Conservation (phyloP, 495 filamentous ascomycete species). For the Xylaria castorea region DNA sequence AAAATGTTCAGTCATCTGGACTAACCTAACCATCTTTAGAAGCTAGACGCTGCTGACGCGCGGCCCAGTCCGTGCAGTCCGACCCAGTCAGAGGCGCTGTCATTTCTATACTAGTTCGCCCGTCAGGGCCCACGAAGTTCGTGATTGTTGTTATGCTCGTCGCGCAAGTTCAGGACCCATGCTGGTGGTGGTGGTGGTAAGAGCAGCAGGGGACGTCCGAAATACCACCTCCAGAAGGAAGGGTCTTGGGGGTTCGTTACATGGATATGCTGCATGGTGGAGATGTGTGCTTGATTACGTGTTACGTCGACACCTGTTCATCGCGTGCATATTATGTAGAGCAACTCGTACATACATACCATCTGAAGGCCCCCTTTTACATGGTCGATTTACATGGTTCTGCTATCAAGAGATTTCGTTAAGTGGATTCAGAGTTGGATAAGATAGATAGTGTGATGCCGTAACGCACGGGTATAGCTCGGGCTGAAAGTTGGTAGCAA, state of each 20-base stretch:
- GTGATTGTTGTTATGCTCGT: neutral
- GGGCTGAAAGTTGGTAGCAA: neutral
- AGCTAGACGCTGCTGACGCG: neutral
- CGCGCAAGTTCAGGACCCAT: neutral
- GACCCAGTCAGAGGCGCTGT: neutral
- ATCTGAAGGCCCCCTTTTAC: neutral
- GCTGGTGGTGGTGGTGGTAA: neutral
- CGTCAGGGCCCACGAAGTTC: neutral
- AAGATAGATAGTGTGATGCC: neutral
- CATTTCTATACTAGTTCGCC: neutral
- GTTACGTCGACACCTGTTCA: conserved; percentile 15
- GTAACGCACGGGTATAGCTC: neutral
- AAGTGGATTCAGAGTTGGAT: neutral
- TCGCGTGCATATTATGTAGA: neutral
- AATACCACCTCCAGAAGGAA: neutral
- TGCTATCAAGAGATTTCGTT: neutral
- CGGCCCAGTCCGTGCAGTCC: neutral
- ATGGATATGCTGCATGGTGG: conserved; percentile 1
- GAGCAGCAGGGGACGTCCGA: neutral
- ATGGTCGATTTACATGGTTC: neutral
- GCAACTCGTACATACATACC: neutral
- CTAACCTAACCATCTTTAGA: conserved; percentile 10
- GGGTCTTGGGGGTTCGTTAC: neutral
- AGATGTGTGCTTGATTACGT: neutral
- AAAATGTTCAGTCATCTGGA: neutral